Evolutionary conservation across 768 basidiomycete genomes (phyloP).

Genomic region (Clitopilus passeckerianus): DNA sequence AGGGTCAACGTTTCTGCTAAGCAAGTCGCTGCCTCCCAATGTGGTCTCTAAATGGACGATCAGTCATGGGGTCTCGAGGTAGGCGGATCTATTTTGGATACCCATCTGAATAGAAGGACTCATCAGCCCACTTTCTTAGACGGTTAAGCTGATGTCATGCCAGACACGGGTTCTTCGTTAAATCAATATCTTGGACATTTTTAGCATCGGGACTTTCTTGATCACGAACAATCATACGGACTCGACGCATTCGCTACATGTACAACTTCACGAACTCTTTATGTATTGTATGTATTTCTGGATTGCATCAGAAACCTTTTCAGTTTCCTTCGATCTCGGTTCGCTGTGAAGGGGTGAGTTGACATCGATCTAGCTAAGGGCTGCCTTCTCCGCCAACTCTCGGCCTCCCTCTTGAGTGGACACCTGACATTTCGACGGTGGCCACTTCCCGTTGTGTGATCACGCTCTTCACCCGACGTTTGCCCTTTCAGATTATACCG

Average conservation of each 20-base stretch:
- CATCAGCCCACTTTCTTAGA: neutral
- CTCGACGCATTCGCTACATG: neutral
- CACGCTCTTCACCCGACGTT: neutral
- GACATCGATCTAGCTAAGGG: neutral
- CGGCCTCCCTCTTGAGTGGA: neutral
- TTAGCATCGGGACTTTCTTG: conserved; percentile 1
- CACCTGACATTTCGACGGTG: neutral
- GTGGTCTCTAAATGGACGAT: conserved; percentile 13
- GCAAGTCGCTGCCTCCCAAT: conserved; percentile 17
- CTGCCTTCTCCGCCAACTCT: neutral
- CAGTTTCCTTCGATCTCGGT: neutral
- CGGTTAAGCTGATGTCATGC: neutral
- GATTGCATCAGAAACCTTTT: neutral
- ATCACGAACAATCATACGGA: conserved; percentile 3
- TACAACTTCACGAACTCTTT: neutral
- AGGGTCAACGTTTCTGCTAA: conserved; percentile 15
- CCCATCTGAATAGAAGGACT: neutral
- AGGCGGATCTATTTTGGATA: neutral
- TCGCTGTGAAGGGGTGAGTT: neutral
- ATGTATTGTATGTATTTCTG: neutral
- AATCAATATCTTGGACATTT: neutral
- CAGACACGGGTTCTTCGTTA: neutral
- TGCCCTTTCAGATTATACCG: neutral
- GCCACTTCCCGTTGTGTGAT: neutral
- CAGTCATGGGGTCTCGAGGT: neutral